Evolutionary conservation across 140 eudicot species (phyloP).

Genomic region (Oenanthe javanica): DNA sequence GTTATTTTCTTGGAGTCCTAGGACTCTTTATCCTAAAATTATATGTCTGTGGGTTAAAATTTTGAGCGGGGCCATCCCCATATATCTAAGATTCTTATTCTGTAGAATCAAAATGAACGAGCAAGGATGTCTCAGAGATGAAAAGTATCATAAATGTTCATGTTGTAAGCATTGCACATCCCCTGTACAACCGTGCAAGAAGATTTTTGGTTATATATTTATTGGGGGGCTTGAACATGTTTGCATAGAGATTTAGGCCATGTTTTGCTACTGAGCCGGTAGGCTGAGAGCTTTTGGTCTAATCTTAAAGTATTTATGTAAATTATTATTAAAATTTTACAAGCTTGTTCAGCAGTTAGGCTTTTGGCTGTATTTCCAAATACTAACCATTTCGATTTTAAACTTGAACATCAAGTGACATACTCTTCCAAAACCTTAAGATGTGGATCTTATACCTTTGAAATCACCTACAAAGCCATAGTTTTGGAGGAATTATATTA

Average conservation of each 20-base stretch:
- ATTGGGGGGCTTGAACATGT: neutral
- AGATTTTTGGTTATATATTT: neutral
- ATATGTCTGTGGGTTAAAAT: neutral
- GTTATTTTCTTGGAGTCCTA: neutral
- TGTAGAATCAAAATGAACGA: neutral
- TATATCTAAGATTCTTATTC: neutral
- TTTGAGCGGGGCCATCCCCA: neutral
- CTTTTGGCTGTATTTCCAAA: slow-evolving; percentile 19
- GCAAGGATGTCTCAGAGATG: neutral
- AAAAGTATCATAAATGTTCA: neutral
- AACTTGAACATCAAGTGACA: slow-evolving; percentile 28
- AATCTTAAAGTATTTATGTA: neutral
- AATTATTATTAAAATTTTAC: neutral
- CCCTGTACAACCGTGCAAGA: neutral
- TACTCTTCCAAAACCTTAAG: neutral
- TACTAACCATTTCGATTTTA: slow-evolving; percentile 32
- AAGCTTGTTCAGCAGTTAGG: neutral
- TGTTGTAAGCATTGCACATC: neutral
- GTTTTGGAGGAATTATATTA: slow-evolving; percentile 27
- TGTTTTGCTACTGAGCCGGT: neutral
- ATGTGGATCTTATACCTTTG: neutral
- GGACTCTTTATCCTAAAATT: neutral
- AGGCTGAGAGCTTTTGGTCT: neutral
- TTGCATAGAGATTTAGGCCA: neutral
- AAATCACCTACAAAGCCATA: slow-evolving; percentile 25